These are phyloP conservation scores for Grigorovia transvaalensis DNA, from an alignment of 805 yeast genomes.

Conservation along the genomic window DNA sequence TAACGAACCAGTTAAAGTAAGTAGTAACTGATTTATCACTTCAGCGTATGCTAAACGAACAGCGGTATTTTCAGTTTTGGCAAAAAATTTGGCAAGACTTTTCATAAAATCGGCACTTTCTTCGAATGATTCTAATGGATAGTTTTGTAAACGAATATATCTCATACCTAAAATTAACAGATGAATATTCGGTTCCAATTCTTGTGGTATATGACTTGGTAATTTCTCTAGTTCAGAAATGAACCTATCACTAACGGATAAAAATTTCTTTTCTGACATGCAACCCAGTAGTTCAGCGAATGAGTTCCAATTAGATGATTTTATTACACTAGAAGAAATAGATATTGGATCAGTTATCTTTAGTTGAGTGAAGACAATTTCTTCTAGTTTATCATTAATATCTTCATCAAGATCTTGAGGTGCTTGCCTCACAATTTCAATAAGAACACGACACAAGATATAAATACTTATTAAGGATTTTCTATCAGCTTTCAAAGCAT, in stretches of 20 bases:
- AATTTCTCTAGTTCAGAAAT: conserved; percentile 84
- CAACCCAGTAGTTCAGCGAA: conserved; percentile 83
- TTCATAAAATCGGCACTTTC: conserved; percentile 86
- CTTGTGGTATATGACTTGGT: conserved; percentile 42
- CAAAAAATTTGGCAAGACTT: conserved; percentile 76
- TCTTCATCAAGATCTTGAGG: conserved; percentile 69
- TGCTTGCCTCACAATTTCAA: conserved; percentile 85
- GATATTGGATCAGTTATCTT: conserved; percentile 74
- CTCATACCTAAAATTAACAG: conserved; percentile 87
- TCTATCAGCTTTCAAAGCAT: conserved; percentile 75
- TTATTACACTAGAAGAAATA: conserved; percentile 56
- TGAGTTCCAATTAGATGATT: conserved; percentile 89
- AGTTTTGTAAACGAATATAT: conserved; percentile 63
- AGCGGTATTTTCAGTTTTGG: conserved; percentile 50
- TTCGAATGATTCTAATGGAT: conserved; percentile 83
- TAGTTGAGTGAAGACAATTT: conserved; percentile 83
- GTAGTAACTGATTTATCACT: conserved; percentile 60
- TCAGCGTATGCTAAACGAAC: conserved; percentile 75
- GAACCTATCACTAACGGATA: conserved; percentile 86
- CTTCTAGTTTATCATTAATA: conserved; percentile 75
- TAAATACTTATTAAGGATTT: conserved; percentile 80
- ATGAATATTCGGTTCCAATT: conserved; percentile 53
- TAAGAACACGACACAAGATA: conserved; percentile 80
- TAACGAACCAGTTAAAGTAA: conserved; percentile 74
- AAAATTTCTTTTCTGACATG: conserved; percentile 76